phyloP scores from a whole-genome alignment of 2,329 filamentous ascomycete species.

The Penicillium sp. region DNA sequence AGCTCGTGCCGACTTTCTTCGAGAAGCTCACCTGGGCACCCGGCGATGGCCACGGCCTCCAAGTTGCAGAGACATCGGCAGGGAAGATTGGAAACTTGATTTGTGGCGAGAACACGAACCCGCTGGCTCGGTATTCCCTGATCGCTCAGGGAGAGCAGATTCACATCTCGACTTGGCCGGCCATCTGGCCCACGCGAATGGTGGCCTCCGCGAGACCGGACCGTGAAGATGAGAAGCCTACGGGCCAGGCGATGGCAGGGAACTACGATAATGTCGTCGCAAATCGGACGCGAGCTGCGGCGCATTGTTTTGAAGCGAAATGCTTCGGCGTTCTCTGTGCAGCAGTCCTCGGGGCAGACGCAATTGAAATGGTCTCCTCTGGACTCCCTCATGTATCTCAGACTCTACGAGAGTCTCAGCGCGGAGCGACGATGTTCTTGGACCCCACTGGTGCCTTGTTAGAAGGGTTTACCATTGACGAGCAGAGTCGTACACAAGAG shows the following conservation, averaged over 20 bases:
- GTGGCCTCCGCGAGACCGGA: no score
- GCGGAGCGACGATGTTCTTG: slow-evolving; percentile 51
- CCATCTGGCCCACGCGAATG: slow-evolving; percentile 52
- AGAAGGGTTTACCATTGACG: slow-evolving; percentile 39
- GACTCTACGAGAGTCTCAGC: slow-evolving; percentile 41
- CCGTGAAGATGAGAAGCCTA: slow-evolving; percentile 1
- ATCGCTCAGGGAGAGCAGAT: slow-evolving; percentile 57
- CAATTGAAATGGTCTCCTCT: slow-evolving; percentile 29
- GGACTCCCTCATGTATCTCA: background rate
- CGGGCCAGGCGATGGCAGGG: no score
- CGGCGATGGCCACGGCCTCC: slow-evolving; percentile 53
- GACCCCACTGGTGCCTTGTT: slow-evolving; percentile 50
- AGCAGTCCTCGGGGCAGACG: slow-evolving; percentile 42
- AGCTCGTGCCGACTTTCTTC: slow-evolving; percentile 56
- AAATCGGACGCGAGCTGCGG: slow-evolving; percentile 52
- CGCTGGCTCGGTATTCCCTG: slow-evolving; percentile 51
- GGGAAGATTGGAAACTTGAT: no score
- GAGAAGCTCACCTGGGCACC: slow-evolving; percentile 56
- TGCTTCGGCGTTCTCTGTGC: slow-evolving; percentile 55
- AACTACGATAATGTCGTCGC: slow-evolving; percentile 57
- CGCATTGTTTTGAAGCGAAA: slow-evolving; percentile 59
- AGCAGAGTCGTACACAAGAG: slow-evolving; percentile 18
- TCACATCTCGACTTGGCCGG: slow-evolving; percentile 56
- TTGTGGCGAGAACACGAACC: slow-evolving; percentile 60
- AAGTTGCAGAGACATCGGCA: slow-evolving; percentile 47